These are phyloP conservation scores for Mitragyna speciosa DNA, from an alignment of 257 asterid genomes.

Conservation along the genomic window DNA sequence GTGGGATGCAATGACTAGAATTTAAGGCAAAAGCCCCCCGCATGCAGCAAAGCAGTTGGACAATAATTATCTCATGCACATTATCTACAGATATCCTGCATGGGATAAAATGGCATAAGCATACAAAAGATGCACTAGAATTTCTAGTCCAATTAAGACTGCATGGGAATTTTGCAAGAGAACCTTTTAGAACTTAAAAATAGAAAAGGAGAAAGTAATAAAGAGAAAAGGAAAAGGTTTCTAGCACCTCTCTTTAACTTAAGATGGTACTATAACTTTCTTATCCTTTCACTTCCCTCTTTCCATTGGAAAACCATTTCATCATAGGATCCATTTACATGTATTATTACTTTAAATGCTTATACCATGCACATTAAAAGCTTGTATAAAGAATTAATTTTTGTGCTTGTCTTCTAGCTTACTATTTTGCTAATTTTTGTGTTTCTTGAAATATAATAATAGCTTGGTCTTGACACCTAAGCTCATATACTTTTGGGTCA, in stretches of 20 bases:
- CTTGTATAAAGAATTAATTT: neutral
- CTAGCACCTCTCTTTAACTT: constrained; percentile 19
- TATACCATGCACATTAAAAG: neutral
- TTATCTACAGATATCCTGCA: constrained; percentile 11
- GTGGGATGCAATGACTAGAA: neutral
- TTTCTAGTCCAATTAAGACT: neutral
- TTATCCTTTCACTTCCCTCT: too few species aligned
- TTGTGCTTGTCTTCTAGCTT: neutral
- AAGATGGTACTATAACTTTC: constrained; percentile 6
- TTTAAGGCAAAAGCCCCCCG: constrained; percentile 3
- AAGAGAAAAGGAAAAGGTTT: constrained; percentile 36
- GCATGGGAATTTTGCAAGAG: neutral
- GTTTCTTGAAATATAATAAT: neutral
- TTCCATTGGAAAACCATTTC: neutral
- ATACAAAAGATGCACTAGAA: neutral
- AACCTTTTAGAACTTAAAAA: constrained; percentile 19
- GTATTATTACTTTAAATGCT: neutral
- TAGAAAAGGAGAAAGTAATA: constrained; percentile 42
- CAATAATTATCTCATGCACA: constrained; percentile 9
- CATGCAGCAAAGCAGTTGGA: constrained; percentile 23
- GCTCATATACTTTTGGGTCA: constrained; percentile 23
- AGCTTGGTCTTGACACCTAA: neutral
- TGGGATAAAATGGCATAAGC: constrained; percentile 9
- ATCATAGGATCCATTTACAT: neutral
- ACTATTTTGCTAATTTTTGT: neutral